These are phyloP conservation scores for Fusarium anthophilum DNA, from an alignment of 2,329 filamentous ascomycete species.

Conservation along the genomic window DNA sequence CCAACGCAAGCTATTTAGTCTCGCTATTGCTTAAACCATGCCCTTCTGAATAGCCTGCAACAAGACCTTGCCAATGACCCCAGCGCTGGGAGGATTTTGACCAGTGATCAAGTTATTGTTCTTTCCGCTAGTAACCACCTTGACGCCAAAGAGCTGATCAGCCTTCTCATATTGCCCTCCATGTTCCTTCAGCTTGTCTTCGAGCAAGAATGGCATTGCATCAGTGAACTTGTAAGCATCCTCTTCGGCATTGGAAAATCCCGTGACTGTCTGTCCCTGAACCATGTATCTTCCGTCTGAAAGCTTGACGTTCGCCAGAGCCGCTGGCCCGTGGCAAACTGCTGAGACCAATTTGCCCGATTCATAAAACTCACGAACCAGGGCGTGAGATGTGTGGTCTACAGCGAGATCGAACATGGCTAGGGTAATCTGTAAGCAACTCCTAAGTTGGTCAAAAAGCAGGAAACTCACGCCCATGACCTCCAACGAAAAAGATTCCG, in stretches of 20 bases:
- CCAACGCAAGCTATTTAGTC: background rate
- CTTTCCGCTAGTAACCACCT: background rate
- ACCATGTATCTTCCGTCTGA: background rate
- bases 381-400: background rate
- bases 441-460: background rate
- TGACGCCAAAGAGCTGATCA: background rate
- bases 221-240: background rate
- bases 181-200: background rate
- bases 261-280: background rate
- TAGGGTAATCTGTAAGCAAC: background rate
- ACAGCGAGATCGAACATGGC: background rate
- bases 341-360: background rate
- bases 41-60: background rate
- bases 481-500: background rate
- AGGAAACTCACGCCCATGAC: background rate
- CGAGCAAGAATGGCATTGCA: background rate
- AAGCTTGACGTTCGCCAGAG: background rate
- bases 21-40: background rate
- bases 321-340: background rate
- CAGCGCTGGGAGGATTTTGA: background rate
- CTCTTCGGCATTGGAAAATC: background rate
- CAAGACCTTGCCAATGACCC: background rate
- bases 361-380: background rate
- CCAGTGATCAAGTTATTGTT: background rate
- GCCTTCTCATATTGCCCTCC: background rate